phyloP scores from a whole-genome alignment of 2,329 filamentous ascomycete species.

The Cadophora sp. region DNA sequence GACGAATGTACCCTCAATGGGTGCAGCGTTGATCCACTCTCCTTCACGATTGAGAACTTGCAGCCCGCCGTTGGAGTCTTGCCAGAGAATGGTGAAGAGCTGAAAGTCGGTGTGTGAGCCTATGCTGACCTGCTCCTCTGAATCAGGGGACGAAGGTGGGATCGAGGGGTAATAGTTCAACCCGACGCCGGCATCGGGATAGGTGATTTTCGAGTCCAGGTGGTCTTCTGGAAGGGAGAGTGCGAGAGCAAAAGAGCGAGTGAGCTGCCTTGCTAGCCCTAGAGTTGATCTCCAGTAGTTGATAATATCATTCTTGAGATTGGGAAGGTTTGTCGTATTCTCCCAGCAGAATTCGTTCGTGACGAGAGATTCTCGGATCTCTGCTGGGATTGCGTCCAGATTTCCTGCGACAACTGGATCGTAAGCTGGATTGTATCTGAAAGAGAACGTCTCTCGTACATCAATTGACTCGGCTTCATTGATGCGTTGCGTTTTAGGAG shows the following conservation, averaged over 20 bases:
- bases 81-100: slow-evolving; percentile 53
- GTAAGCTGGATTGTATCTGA: slow-evolving; percentile 24
- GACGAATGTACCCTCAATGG: slow-evolving; percentile 49
- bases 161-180: slow-evolving; percentile 43
- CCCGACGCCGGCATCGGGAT: slow-evolving; percentile 50
- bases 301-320: slow-evolving; percentile 47
- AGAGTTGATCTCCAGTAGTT: slow-evolving; percentile 47
- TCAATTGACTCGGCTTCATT: slow-evolving; percentile 23
- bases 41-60: slow-evolving; percentile 52
- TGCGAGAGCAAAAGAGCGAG: slow-evolving; percentile 58
- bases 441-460: slow-evolving; percentile 24
- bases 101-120: slow-evolving; percentile 53
- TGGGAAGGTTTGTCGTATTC: slow-evolving; percentile 35
- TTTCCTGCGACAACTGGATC: slow-evolving; percentile 11
- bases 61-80: slow-evolving; percentile 52
- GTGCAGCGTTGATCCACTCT: slow-evolving; percentile 51
- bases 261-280: slow-evolving; percentile 51
- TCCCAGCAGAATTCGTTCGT: slow-evolving; percentile 46
- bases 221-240: slow-evolving; percentile 57
- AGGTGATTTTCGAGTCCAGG: slow-evolving; percentile 57
- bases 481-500: slow-evolving; percentile 22
- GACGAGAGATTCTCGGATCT: slow-evolving; percentile 1
- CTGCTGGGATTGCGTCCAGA: slow-evolving; percentile 14
- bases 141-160: slow-evolving; percentile 22
- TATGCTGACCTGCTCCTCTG: slow-evolving; percentile 40